Evolutionary conservation across 768 basidiomycete genomes (phyloP).

Genomic region (Punctularia strigosozonata): DNA sequence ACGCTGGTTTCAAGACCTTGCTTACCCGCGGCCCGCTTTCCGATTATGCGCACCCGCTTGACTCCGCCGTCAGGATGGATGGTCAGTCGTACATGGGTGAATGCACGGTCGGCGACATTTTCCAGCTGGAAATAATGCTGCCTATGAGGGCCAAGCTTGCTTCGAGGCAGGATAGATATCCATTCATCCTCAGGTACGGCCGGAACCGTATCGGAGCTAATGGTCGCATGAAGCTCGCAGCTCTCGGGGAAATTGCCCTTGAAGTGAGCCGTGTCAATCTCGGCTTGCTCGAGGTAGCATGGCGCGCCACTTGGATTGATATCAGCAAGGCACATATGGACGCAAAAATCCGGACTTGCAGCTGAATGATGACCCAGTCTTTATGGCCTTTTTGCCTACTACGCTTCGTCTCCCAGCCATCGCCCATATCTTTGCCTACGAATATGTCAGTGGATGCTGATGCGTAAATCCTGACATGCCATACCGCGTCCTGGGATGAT

Average conservation of each 20-base stretch:
- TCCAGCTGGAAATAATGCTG: conserved; percentile 85
- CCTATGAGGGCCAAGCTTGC: conserved; percentile 78
- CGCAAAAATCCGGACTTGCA: conserved; percentile 38
- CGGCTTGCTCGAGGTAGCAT: conserved; percentile 62
- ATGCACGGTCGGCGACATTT: conserved; percentile 41
- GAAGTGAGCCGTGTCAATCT: conserved; percentile 93
- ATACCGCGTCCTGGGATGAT: conserved; percentile 80
- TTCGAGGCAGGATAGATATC: conserved; percentile 63
- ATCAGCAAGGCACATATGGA: conserved; percentile 1
- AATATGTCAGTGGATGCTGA: conserved; percentile 1
- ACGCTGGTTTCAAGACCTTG: too few species aligned
- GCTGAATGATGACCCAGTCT: conserved; percentile 84
- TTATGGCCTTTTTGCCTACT: conserved; percentile 70
- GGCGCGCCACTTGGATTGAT: conserved; percentile 46
- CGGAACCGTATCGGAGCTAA: conserved; percentile 22
- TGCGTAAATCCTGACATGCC: conserved; percentile 5
- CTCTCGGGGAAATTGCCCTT: conserved; percentile 93
- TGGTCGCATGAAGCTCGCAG: conserved; percentile 62
- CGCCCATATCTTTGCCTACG: conserved; percentile 84
- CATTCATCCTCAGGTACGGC: conserved; percentile 37
- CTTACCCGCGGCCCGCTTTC: conserved; percentile 36
- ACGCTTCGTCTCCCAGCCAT: conserved; percentile 97
- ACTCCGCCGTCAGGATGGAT: conserved; percentile 94
- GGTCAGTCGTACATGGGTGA: conserved; percentile 78
- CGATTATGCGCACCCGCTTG: conserved; percentile 81